A percentile compares a stretch with the other conserved stretches of the same genome.
These are phyloP conservation scores for Violaceomyces palustris DNA, from an alignment of 1,284 basidiomycete species.

Conservation along the genomic window DNA sequence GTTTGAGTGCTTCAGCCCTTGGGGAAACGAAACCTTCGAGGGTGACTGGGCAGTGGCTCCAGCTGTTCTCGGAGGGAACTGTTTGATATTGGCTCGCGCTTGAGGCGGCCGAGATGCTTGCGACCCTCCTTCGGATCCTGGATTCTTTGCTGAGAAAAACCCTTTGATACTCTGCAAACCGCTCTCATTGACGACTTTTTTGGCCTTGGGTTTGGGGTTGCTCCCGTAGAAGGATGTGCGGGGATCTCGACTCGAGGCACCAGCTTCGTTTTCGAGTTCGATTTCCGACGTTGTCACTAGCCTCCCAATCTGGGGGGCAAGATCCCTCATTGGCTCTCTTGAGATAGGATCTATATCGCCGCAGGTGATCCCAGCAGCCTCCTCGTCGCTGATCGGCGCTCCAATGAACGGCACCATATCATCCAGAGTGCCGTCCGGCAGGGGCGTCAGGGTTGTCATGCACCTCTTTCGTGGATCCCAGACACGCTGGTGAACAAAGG, in stretches of 20 bases:
- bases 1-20: too few species aligned
- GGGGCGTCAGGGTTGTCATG: conserved; percentile 37
- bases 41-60: too few species aligned
- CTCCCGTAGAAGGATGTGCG: too few species aligned
- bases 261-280: too few species aligned
- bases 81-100: too few species aligned
- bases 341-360: conserved; percentile 77
- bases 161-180: conserved; percentile 24
- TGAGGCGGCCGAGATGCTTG: too few species aligned
- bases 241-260: too few species aligned
- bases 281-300: too few species aligned
- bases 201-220: conserved; percentile 14
- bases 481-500: conserved; percentile 89
- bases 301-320: too few species aligned
- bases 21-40: too few species aligned
- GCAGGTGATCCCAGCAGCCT: conserved; percentile 62
- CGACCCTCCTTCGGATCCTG: too few species aligned
- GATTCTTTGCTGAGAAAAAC: conserved; percentile 19
- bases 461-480: conserved; percentile 64
- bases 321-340: conserved; percentile 60
- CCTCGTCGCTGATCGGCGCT: conserved; percentile 28
- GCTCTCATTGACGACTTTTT: conserved; percentile 13
- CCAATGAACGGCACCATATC: conserved; percentile 44
- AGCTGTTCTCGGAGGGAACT: too few species aligned
- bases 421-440: conserved; percentile 31